These are phyloP conservation scores for Dothistroma pini DNA, from an alignment of 2,329 filamentous ascomycete species.

Conservation along the genomic window DNA sequence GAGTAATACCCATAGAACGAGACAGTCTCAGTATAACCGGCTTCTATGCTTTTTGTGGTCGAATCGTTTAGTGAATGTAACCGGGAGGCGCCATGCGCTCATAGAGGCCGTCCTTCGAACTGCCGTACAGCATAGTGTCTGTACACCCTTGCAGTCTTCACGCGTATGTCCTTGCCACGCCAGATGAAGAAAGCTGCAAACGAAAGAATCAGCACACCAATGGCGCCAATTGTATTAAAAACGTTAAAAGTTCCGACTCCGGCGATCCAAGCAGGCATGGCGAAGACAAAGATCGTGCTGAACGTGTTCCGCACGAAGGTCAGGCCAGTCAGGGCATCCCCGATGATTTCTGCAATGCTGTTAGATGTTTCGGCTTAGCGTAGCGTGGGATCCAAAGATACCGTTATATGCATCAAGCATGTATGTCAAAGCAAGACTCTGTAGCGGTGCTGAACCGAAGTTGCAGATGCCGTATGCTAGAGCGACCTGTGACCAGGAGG, in stretches of 20 bases:
- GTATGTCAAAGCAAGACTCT: conserved; percentile 39
- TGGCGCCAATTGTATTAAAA: conserved; percentile 40
- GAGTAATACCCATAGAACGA: neutral
- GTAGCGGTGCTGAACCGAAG: conserved; percentile 36
- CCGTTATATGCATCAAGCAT: conserved; percentile 39
- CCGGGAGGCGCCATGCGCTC: neutral
- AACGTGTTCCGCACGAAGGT: conserved; percentile 46
- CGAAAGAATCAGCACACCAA: conserved; percentile 34
- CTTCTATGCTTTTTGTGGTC: neutral
- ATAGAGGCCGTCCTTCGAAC: conserved; percentile 30
- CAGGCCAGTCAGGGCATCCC: conserved; percentile 46
- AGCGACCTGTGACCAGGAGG: conserved; percentile 32
- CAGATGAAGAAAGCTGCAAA: conserved; percentile 32
- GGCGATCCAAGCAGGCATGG: conserved; percentile 42
- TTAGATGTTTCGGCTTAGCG: conserved; percentile 9
- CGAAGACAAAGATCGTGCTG: conserved; percentile 46
- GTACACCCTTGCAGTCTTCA: conserved; percentile 34
- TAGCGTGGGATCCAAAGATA: conserved; percentile 22
- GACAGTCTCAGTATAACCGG: neutral
- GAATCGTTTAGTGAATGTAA: neutral
- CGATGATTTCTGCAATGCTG: conserved; percentile 41
- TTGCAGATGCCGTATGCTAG: conserved; percentile 39
- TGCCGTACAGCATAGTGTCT: conserved; percentile 36
- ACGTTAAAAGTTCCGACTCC: conserved; percentile 41
- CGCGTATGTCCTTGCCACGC: conserved; percentile 36